Evolutionary conservation across 306 rosid species (phyloP), one percentile per base, ranked within the genome.

Genomic region (Phaseolus lunatus): DNA sequence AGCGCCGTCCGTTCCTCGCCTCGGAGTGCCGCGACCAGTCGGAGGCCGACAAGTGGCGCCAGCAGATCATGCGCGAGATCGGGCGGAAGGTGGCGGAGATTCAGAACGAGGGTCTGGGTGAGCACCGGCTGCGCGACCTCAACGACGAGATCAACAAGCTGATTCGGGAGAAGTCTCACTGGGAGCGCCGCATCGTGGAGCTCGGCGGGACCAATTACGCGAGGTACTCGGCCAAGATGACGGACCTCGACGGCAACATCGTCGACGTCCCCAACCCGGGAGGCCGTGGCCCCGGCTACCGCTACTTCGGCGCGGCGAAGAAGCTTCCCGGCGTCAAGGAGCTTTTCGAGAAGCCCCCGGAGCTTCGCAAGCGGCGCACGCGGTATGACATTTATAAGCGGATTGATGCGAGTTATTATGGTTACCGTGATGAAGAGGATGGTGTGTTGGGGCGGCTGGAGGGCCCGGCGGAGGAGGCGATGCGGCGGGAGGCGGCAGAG

Each of bases 51-150:
- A 89, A 82, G 76, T 92, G 98, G 97, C 95, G 96, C 26, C 96
- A 89, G 70, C 96, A 92, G 41, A 94, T 94, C 81, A 89, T 94
- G 93, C 92, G 96, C 1, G 98, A 94, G 76, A 89, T 94, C 56
- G 98, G 97, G n/a, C 95, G 92, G 15, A 94, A 94, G 49, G 98
- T 92, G 64, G 93, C 98, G n/a, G 98, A 95, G 91, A 89, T 95
- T 78, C 98, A 95, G 65, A 95, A 95, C 80, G 93, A 95, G 70
- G 97, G 93, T 12, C 93, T 95, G 31, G 97, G 96, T 1, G 97
- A 92, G 85, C 98, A 95, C 85, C 98, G 96, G n/a, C 96, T 89
- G 41, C 93, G 96, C 7, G 98, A 92, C 84, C 92, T 95, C 82
- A 90, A 95, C 45, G 98, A 95, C n/a, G 96, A 95, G 82, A 92